These are phyloP conservation scores for Gastroboletus turbinatus DNA, from an alignment of 1,284 basidiomycete species.

Conservation along the genomic window DNA sequence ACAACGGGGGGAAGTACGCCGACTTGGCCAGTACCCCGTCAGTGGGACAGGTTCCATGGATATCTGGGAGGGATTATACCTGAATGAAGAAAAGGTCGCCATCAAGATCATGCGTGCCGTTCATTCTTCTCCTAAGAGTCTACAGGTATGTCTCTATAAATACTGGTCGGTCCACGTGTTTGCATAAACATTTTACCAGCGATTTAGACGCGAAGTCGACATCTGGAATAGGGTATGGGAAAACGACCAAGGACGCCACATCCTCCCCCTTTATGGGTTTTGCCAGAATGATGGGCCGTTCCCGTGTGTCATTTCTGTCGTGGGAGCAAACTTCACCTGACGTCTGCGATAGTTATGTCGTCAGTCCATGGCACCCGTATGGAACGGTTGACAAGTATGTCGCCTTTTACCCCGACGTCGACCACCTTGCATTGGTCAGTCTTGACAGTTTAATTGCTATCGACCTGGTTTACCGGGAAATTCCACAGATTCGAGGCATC, in stretches of 20 bases:
- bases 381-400: constrained; percentile 52
- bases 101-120: constrained; percentile 55
- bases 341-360: constrained; percentile 42
- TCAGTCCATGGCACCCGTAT: constrained; percentile 56
- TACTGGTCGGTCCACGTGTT: background rate
- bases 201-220: constrained; percentile 52
- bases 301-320: constrained; percentile 37
- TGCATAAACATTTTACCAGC: constrained; percentile 31
- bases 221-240: constrained; percentile 58
- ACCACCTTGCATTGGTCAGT: constrained; percentile 44
- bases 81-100: constrained; percentile 51
- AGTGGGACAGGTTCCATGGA: constrained; percentile 51
- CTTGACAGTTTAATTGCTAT: background rate
- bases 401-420: constrained; percentile 35
- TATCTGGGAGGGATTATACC: constrained; percentile 53
- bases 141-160: constrained; percentile 34
- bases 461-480: background rate
- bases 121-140: constrained; percentile 43
- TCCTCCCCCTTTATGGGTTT: constrained; percentile 57
- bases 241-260: constrained; percentile 47
- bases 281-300: constrained; percentile 53
- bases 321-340: background rate
- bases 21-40: constrained; percentile 47
- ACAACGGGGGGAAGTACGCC: constrained; percentile 49
- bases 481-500: constrained; percentile 44